These are phyloP conservation scores for Phytophthora pinifolia DNA, from an alignment of 352 stramenopile genomes.

Conservation along the genomic window DNA sequence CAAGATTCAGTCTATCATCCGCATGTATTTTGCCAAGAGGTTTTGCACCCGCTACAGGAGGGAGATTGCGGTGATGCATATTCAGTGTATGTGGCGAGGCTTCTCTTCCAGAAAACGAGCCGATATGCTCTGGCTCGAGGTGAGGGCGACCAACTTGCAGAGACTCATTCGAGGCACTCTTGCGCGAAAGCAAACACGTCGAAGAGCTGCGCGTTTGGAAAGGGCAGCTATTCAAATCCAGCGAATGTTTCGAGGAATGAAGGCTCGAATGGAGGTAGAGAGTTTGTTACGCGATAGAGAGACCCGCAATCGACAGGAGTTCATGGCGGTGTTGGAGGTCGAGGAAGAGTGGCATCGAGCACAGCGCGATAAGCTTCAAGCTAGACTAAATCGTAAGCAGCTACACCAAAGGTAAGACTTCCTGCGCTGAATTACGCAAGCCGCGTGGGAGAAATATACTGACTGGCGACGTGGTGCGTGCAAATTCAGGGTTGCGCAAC, in stretches of 20 bases:
- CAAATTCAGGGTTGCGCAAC: slow-evolving; percentile 45
- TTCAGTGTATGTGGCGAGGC: slow-evolving; percentile 69
- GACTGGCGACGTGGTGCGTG: neutral
- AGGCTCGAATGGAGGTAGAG: slow-evolving; percentile 36
- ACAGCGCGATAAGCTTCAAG: slow-evolving; percentile 59
- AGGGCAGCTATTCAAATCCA: slow-evolving; percentile 56
- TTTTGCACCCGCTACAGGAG: slow-evolving; percentile 9
- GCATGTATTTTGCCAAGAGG: slow-evolving; percentile 42
- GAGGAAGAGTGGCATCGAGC: slow-evolving; percentile 69
- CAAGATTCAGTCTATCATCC: slow-evolving; percentile 69
- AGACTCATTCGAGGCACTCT: slow-evolving; percentile 53
- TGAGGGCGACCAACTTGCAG: slow-evolving; percentile 53
- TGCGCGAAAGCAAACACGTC: slow-evolving; percentile 37
- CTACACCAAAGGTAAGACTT: slow-evolving; percentile 50
- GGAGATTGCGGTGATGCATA: slow-evolving; percentile 45
- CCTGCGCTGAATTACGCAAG: neutral
- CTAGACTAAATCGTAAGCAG: slow-evolving; percentile 53
- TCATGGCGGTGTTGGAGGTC: slow-evolving; percentile 65
- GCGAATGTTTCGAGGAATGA: slow-evolving; percentile 65
- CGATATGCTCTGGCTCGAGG: slow-evolving; percentile 52
- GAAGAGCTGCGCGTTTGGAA: slow-evolving; percentile 12
- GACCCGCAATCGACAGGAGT: slow-evolving; percentile 61
- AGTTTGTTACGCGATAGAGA: slow-evolving; percentile 56
- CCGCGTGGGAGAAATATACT: neutral
- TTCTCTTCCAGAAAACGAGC: slow-evolving; percentile 41